Evolutionary conservation across 208 protist genomes (phyloP).

Genomic region (Trypanosoma mega): DNA sequence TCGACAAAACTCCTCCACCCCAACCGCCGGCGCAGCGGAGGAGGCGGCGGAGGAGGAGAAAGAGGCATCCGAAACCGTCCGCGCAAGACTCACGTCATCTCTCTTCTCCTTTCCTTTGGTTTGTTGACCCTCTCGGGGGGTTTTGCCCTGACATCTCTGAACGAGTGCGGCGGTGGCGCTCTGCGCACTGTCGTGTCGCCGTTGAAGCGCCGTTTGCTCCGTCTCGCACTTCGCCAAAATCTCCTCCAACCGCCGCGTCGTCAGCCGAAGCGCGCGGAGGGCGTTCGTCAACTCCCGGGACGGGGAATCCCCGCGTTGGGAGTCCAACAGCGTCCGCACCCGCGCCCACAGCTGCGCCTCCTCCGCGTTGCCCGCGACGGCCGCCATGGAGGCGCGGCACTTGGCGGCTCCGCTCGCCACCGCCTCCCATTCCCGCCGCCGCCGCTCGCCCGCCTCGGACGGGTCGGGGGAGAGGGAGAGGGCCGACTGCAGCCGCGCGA

Average conservation of each 20-base stretch:
- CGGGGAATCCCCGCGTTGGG: no score
- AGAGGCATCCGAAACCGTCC: no score
- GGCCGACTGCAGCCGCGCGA: neutral
- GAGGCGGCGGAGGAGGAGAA: no score
- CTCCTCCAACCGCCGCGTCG: neutral
- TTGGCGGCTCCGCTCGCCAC: slow-evolving; percentile 3
- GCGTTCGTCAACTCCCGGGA: neutral
- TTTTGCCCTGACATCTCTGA: no score
- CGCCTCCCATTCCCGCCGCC: neutral
- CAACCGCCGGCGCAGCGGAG: slow-evolving; percentile 20
- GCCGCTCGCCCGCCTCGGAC: neutral
- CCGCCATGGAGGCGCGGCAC: neutral
- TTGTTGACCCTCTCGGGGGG: no score
- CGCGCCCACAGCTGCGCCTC: slow-evolving; percentile 9
- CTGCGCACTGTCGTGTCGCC: neutral
- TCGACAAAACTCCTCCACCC: neutral
- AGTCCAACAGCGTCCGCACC: slow-evolving; percentile 2
- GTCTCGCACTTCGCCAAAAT: slow-evolving; percentile 3
- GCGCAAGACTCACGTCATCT: no score
- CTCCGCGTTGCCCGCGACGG: slow-evolving; percentile 5
- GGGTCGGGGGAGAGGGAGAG: no score
- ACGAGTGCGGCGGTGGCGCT: neutral
- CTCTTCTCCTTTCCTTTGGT: no score
- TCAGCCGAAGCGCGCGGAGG: neutral
- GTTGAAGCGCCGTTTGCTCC: slow-evolving; percentile 2